Conservation (phyloP, 495 filamentous ascomycete species). For the Hyaloscypha variabilis region DNA sequence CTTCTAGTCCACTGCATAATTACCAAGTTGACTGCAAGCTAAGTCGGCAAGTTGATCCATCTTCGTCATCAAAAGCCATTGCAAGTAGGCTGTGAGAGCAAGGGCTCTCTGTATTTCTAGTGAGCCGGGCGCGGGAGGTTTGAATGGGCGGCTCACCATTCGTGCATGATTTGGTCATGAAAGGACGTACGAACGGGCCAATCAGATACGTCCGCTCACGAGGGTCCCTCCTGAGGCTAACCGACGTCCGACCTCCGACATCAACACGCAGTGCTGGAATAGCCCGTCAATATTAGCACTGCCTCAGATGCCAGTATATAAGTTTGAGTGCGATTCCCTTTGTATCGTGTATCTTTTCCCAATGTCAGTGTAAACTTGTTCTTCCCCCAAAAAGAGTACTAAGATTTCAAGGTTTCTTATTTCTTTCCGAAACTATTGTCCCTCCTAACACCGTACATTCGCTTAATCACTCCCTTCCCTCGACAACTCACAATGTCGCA, state of each 20-base stretch:
- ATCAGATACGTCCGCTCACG: no score
- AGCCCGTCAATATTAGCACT: conserved; percentile 1
- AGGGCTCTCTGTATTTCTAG: neutral
- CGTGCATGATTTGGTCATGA: no score
- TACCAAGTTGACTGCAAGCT: neutral
- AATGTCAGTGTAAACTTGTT: neutral
- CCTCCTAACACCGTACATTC: neutral
- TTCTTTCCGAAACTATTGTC: no score
- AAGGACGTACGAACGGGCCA: no score
- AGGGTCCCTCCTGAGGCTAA: no score
- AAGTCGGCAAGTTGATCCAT: neutral
- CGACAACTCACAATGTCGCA: conserved; percentile 18
- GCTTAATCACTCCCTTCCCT: neutral
- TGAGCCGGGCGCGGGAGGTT: no score
- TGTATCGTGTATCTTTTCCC: conserved; percentile 2
- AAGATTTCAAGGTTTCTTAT: neutral
- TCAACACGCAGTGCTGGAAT: neutral
- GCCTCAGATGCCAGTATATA: neutral
- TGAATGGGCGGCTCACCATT: no score
- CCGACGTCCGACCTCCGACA: neutral
- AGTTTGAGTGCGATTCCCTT: neutral
- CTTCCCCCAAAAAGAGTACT: neutral
- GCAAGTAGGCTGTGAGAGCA: neutral
- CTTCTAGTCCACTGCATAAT: neutral
- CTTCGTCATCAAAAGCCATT: neutral